These are phyloP conservation scores for Rhododendron molle DNA, from an alignment of 148 eudicot genomes.

Conservation along the genomic window DNA sequence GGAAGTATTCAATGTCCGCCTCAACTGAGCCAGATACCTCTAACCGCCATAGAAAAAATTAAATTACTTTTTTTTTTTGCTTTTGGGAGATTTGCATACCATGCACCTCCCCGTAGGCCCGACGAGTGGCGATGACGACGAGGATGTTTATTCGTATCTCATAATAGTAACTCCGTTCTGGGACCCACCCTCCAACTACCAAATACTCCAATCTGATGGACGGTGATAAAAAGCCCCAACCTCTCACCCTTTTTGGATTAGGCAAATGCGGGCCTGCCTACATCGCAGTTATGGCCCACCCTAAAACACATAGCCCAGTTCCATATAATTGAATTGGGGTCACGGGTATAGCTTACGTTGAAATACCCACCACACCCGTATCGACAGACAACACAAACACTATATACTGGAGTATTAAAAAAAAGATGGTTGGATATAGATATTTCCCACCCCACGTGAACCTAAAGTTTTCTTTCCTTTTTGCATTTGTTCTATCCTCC, in stretches of 20 bases:
- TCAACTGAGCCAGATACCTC: background rate
- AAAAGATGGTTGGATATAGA: background rate
- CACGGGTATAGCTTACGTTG: conserved; percentile 28
- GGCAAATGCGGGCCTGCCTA: conserved; percentile 17
- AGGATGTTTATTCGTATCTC: background rate
- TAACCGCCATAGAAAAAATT: background rate
- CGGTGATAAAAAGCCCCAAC: conserved; percentile 6
- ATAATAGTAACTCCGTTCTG: background rate
- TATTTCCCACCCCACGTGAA: conserved; percentile 15
- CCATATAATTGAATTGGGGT: conserved; percentile 26
- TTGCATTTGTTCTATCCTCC: background rate
- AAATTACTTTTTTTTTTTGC: too few relatives aligned
- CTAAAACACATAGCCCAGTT: conserved; percentile 26
- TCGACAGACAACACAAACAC: background rate
- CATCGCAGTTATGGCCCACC: conserved; percentile 25
- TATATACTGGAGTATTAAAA: background rate
- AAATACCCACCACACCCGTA: background rate
- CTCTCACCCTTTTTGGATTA: conserved; percentile 13
- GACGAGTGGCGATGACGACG: too few relatives aligned
- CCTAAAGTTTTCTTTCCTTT: background rate
- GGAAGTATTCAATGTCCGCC: background rate
- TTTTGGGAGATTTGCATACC: conserved; percentile 1
- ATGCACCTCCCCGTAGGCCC: background rate
- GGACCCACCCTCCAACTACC: background rate
- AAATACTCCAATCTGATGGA: background rate